Evolutionary conservation across 2,329 filamentous ascomycete genomes (phyloP).

Genomic region (Microsporum audouinii): DNA sequence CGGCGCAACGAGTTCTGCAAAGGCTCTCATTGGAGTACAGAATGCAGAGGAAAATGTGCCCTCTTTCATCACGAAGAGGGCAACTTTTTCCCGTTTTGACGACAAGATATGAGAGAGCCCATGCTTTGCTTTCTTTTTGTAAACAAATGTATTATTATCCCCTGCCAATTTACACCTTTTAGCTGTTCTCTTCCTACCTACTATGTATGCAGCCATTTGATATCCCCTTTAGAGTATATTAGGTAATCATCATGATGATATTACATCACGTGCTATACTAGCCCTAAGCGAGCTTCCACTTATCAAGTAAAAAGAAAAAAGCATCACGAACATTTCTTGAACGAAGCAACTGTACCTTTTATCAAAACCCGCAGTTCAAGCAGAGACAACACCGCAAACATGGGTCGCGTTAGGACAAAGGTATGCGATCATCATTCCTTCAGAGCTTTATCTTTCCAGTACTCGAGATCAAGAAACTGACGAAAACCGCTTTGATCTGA

Average conservation of each 20-base stretch:
- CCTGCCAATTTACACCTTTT: background rate
- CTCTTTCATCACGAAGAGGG: background rate
- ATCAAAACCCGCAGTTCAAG: constrained; percentile 2
- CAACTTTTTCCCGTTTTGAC: background rate
- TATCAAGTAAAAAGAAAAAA: background rate
- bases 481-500: constrained; percentile 4
- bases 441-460: background rate
- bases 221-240: background rate
- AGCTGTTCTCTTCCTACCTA: background rate
- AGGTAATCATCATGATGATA: background rate
- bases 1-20: constrained; percentile 9
- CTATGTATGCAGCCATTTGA: no score
- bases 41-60: constrained; percentile 1
- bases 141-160: constrained; percentile 1
- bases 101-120: background rate
- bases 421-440: constrained; percentile 17
- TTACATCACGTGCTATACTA: background rate
- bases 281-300: constrained; percentile 5
- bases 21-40: constrained; percentile 8
- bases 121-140: background rate
- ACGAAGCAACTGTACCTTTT: background rate
- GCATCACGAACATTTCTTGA: background rate
- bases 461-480: background rate
- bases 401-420: constrained; percentile 16
- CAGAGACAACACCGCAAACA: constrained; percentile 16